These are phyloP conservation scores for Mucor circinelloides DNA, from an alignment of 371 early-diverging fungal species.

Conservation along the genomic window DNA sequence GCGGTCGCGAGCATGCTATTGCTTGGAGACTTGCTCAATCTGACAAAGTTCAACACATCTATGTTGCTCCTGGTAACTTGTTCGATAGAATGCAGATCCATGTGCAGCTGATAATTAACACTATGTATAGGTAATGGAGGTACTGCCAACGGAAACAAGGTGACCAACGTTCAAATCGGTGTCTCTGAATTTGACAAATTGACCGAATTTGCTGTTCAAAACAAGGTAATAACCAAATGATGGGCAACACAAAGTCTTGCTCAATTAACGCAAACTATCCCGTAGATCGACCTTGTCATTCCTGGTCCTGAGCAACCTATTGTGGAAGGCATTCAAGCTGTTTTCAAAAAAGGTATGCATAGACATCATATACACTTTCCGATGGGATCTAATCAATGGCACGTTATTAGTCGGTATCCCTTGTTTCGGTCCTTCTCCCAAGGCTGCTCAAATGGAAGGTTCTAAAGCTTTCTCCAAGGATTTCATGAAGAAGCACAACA, in stretches of 20 bases:
- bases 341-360: conserved; percentile 77
- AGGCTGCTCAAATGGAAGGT: conserved; percentile 93
- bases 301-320: conserved; percentile 98
- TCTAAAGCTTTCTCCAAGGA: conserved; percentile 98
- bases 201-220: conserved; percentile 77
- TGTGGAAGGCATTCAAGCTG: conserved; percentile 87
- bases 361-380: neutral
- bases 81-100: neutral
- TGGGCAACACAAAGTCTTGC: no score
- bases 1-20: conserved; percentile 97
- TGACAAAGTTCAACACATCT: conserved; percentile 75
- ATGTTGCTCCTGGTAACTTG: conserved; percentile 76
- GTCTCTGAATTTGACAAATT: conserved; percentile 74
- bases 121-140: conserved; percentile 86
- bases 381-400: no score
- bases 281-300: conserved; percentile 76
- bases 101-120: neutral
- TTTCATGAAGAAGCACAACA: conserved; percentile 94
- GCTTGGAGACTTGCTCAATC: conserved; percentile 91
- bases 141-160: conserved; percentile 75
- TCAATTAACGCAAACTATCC: no score
- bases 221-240: conserved; percentile 70
- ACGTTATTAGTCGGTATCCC: conserved; percentile 83
- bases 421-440: conserved; percentile 91
- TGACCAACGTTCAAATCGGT: conserved; percentile 79